A percentile compares a stretch with the other conserved stretches of the same genome.
These are phyloP conservation scores for Bipolaris zeicola DNA, from an alignment of 2,329 filamentous ascomycete species.

Conservation along the genomic window DNA sequence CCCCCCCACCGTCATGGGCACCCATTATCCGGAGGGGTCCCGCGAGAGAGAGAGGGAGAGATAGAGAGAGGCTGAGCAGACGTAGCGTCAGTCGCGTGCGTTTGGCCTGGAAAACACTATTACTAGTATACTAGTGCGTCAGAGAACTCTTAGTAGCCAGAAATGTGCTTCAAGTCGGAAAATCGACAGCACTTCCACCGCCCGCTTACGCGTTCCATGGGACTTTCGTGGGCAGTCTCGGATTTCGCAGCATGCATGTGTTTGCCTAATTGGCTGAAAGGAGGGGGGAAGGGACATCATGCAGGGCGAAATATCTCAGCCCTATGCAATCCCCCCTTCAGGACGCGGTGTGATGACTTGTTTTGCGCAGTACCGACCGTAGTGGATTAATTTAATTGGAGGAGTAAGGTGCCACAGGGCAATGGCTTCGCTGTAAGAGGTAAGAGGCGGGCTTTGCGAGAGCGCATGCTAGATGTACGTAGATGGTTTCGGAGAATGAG, in stretches of 20 bases:
- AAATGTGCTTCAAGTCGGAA: no score
- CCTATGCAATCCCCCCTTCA: background rate
- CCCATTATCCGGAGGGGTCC: slow-evolving; percentile 21
- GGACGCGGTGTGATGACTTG: background rate
- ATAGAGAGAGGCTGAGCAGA: background rate
- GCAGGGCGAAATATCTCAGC: slow-evolving; percentile 20
- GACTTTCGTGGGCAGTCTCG: slow-evolving; percentile 11
- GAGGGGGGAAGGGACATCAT: background rate
- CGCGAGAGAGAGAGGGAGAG: slow-evolving; percentile 1
- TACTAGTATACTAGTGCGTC: no score
- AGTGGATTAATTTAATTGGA: background rate
- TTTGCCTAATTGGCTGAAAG: background rate
- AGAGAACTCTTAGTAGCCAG: no score
- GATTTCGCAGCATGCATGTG: background rate
- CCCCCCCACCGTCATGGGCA: background rate
- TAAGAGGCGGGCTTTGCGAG: no score
- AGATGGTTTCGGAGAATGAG: slow-evolving; percentile 23
- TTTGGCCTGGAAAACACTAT: no score
- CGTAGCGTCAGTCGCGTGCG: no score
- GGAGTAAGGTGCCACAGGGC: no score
- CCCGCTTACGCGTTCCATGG: slow-evolving; percentile 20
- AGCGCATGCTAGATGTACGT: background rate
- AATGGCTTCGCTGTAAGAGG: no score
- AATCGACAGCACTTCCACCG: no score
- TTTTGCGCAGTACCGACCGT: background rate